phyloP scores from a whole-genome alignment of 2,329 filamentous ascomycete genomes.

The Aspergillus fischeri region DNA sequence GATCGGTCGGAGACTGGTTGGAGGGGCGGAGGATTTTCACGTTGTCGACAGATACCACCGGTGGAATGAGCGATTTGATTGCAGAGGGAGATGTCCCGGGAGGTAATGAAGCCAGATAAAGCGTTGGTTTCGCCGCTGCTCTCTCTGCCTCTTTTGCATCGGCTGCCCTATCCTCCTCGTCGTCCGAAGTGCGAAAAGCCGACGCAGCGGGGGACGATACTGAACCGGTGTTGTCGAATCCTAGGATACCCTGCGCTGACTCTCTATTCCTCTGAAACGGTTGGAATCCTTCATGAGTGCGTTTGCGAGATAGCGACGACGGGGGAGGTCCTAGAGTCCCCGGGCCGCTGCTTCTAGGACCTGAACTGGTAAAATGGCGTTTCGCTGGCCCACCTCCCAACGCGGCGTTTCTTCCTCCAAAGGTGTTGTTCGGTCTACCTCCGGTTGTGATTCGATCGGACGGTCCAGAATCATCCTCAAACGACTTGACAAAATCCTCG shows the following conservation, averaged over 20 bases:
- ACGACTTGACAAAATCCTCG: constrained; percentile 78
- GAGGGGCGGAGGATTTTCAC: constrained; percentile 65
- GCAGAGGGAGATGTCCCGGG: constrained; percentile 48
- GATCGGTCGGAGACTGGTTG: constrained; percentile 49
- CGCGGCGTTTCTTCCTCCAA: constrained; percentile 31
- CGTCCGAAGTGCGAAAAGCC: constrained; percentile 42
- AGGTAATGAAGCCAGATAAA: constrained; percentile 53
- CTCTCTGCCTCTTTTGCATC: constrained; percentile 43
- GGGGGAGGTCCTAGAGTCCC: constrained; percentile 46
- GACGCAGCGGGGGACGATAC: constrained; percentile 25
- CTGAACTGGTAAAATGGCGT: constrained; percentile 57
- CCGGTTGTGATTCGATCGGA: constrained; percentile 17
- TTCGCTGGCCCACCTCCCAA: constrained; percentile 45
- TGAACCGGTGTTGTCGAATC: constrained; percentile 32
- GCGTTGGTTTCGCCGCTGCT: constrained; percentile 50
- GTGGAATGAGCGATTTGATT: constrained; percentile 47
- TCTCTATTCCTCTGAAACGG: constrained; percentile 38
- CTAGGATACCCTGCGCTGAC: constrained; percentile 34
- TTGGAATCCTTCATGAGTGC: constrained; percentile 40
- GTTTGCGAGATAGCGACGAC: constrained; percentile 39
- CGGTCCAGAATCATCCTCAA: constrained; percentile 41
- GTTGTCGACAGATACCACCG: constrained; percentile 63
- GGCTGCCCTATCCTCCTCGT: constrained; percentile 41
- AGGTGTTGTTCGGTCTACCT: constrained; percentile 20
- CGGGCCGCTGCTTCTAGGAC: constrained; percentile 47